phyloP scores from a whole-genome alignment of 306 rosid species.

The Bauhinia variegata region DNA sequence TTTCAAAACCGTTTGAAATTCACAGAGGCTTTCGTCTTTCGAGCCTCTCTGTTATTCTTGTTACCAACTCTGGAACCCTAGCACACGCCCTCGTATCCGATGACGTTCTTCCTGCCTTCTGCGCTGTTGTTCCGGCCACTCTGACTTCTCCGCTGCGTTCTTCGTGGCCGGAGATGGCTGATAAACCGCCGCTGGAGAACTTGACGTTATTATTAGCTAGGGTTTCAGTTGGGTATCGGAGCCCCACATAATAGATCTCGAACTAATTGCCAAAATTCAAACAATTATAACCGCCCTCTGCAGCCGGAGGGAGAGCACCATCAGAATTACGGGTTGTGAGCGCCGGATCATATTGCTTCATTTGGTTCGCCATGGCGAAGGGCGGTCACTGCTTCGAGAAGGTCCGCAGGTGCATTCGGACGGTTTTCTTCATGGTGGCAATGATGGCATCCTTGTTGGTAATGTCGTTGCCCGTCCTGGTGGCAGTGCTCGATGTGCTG shows the following conservation, averaged over 20 bases:
- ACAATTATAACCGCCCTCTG: slow-evolving; percentile 38
- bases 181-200: slow-evolving; percentile 39
- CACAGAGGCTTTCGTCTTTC: slow-evolving; percentile 19
- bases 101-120: slow-evolving; percentile 39
- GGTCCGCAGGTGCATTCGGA: slow-evolving; percentile 68
- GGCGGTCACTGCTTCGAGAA: slow-evolving; percentile 75
- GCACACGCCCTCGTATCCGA: slow-evolving; percentile 15
- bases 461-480: slow-evolving; percentile 83
- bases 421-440: slow-evolving; percentile 82
- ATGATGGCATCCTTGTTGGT: slow-evolving; percentile 80
- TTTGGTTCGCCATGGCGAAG: slow-evolving; percentile 60
- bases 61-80: slow-evolving; percentile 45
- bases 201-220: slow-evolving; percentile 25
- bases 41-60: slow-evolving; percentile 20
- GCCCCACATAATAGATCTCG: slow-evolving; percentile 33
- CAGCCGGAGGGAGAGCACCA: slow-evolving; percentile 13
- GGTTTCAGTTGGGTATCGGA: slow-evolving; percentile 34
- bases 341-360: slow-evolving; percentile 8
- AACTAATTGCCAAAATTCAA: slow-evolving; percentile 22
- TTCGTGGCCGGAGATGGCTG: slow-evolving; percentile 55
- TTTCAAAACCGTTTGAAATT: not conserved
- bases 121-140: slow-evolving; percentile 6
- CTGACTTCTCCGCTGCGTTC: slow-evolving; percentile 23
- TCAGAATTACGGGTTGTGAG: not conserved
- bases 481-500: slow-evolving; percentile 71